phyloP scores from a whole-genome alignment of 345 rosid genomes.

The Ceriops tagal region DNA sequence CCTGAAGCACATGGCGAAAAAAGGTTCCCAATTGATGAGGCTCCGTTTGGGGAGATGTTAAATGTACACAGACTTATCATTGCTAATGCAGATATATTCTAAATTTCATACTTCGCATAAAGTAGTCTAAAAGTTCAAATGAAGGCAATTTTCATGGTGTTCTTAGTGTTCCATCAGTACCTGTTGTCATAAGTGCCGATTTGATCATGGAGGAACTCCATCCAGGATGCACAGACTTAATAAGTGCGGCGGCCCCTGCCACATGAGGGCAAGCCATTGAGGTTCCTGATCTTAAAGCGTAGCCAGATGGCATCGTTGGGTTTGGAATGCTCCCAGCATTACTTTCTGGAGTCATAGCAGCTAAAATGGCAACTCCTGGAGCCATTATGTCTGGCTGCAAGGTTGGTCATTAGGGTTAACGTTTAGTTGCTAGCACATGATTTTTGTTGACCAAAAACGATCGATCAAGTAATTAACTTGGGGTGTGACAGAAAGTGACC shows the following conservation, averaged over 20 bases:
- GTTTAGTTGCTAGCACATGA: neutral
- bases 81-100: no score
- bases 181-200: constrained; percentile 83
- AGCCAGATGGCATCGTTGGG: constrained; percentile 34
- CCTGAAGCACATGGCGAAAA: no score
- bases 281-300: constrained; percentile 61
- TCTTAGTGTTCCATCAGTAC: constrained; percentile 14
- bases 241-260: constrained; percentile 61
- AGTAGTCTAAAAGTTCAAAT: neutral
- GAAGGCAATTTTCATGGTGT: no score
- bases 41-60: no score
- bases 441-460: neutral
- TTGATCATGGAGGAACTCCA: constrained; percentile 74
- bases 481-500: constrained; percentile 33
- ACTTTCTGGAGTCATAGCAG: constrained; percentile 47
- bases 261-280: constrained; percentile 94
- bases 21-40: no score
- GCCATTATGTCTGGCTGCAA: constrained; percentile 80
- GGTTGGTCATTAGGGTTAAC: neutral
- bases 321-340: constrained; percentile 26
- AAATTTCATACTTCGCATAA: neutral
- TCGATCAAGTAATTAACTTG: neutral
- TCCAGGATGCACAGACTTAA: constrained; percentile 44
- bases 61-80: no score
- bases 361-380: constrained; percentile 78